phyloP scores from a whole-genome alignment of 305 asterid species.

The Ajuga reptans region DNA sequence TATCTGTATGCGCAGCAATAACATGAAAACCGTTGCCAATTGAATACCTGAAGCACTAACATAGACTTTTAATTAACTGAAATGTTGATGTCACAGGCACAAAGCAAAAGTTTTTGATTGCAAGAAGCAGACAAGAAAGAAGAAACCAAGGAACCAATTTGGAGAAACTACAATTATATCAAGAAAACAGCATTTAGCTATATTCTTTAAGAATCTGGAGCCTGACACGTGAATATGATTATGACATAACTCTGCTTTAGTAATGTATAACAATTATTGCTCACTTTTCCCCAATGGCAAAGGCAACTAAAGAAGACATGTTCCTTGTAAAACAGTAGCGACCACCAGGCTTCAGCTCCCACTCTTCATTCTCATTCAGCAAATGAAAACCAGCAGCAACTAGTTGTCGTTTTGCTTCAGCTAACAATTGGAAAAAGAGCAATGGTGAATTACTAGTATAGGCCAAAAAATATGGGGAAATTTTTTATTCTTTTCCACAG shows the following conservation, averaged over 20 bases:
- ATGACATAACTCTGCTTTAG: constrained; percentile 12
- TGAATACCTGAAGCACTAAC: constrained; percentile 71
- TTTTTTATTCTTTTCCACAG: too few relatives aligned
- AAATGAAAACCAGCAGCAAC: constrained; percentile 83
- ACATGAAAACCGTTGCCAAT: constrained; percentile 79
- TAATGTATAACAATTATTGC: constrained; percentile 25
- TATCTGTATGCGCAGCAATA: constrained; percentile 93
- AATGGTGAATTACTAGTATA: background rate
- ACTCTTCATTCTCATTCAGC: constrained; percentile 78
- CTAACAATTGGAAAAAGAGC: constrained; percentile 31
- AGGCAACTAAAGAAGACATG: constrained; percentile 90
- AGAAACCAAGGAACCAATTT: constrained; percentile 5
- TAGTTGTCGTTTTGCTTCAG: constrained; percentile 86
- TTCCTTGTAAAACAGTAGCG: constrained; percentile 90
- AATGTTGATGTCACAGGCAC: constrained; percentile 6
- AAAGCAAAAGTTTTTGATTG: background rate
- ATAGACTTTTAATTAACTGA: constrained; percentile 21
- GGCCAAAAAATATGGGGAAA: background rate
- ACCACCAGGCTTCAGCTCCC: constrained; percentile 93
- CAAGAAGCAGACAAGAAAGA: constrained; percentile 2
- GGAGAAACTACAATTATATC: constrained; percentile 6
- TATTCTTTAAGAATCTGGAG: constrained; percentile 13
- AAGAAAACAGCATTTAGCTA: background rate
- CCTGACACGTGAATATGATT: constrained; percentile 2
- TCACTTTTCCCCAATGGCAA: constrained; percentile 89